phyloP scores from a whole-genome alignment of 371 early-diverging fungal genomes.

The Mucor mucedo region DNA sequence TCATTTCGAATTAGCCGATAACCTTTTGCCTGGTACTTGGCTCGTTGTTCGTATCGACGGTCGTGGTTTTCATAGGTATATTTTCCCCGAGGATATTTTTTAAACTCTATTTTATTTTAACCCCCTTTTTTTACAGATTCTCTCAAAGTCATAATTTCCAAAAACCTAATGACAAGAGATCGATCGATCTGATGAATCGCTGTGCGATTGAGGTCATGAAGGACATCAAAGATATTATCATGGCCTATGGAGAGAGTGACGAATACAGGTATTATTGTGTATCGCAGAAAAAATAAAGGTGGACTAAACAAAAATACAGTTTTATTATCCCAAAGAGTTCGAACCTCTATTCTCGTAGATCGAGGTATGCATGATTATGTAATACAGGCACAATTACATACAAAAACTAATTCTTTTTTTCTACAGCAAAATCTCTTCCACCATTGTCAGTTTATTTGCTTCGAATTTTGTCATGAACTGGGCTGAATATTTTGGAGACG shows the following conservation, averaged over 20 bases:
- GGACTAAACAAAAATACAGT: conserved; percentile 32
- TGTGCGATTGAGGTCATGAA: conserved; percentile 82
- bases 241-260: conserved; percentile 95
- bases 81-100: neutral
- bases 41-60: conserved; percentile 95
- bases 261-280: conserved; percentile 73
- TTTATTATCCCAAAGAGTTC: conserved; percentile 75
- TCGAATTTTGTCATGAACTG: conserved; percentile 86
- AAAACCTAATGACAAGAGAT: conserved; percentile 92
- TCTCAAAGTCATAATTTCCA: conserved; percentile 80
- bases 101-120: neutral
- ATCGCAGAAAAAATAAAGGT: neutral
- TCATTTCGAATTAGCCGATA: conserved; percentile 82
- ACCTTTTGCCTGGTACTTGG: conserved; percentile 82
- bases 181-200: conserved; percentile 86
- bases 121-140: conserved; percentile 59
- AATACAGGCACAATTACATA: neutral
- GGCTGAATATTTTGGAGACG: conserved; percentile 72
- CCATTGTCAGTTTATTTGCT: conserved; percentile 86
- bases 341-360: conserved; percentile 81
- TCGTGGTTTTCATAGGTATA: conserved; percentile 85
- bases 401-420: neutral
- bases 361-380: conserved; percentile 44
- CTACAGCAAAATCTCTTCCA: conserved; percentile 81
- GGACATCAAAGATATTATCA: conserved; percentile 78